phyloP scores from a whole-genome alignment of 1,284 basidiomycete species.

The Ceratobasidium sp. region DNA sequence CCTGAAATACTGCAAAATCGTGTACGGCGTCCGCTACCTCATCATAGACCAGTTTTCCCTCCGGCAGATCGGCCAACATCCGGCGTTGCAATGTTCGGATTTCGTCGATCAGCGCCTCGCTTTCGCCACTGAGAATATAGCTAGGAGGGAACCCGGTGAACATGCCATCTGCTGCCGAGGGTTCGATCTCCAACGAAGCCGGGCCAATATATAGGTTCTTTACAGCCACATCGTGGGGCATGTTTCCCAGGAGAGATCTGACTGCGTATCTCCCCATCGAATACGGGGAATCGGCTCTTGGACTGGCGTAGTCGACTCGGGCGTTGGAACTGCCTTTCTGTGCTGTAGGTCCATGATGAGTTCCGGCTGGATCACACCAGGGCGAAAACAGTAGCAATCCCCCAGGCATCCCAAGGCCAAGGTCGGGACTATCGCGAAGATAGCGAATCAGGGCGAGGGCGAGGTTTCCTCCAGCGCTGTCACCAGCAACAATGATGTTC shows the following conservation, averaged over 20 bases:
- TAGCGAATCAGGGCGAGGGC: conserved; percentile 63
- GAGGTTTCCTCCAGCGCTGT: conserved; percentile 75
- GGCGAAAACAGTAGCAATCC: conserved; percentile 65
- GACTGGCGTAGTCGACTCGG: conserved; percentile 55
- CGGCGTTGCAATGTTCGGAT: conserved; percentile 56
- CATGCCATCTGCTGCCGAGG: conserved; percentile 48
- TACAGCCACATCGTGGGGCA: conserved; percentile 53
- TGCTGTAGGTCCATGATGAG: conserved; percentile 49
- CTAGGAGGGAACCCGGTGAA: conserved; percentile 64
- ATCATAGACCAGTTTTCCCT: conserved; percentile 49
- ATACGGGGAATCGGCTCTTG: background rate
- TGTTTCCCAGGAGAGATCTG: conserved; percentile 45
- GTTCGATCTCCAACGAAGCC: conserved; percentile 55
- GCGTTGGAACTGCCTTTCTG: conserved; percentile 47
- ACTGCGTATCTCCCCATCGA: conserved; percentile 19
- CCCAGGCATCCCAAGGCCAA: conserved; percentile 58
- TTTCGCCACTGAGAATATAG: conserved; percentile 61
- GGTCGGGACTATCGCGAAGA: conserved; percentile 53
- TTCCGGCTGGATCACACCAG: conserved; percentile 60
- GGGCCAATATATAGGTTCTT: conserved; percentile 64
- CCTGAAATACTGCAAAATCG: conserved; percentile 59
- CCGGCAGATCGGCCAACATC: conserved; percentile 53
- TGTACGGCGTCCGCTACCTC: conserved; percentile 62
- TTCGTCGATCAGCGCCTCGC: conserved; percentile 61
- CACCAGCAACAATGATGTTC: conserved; percentile 70